Evolutionary conservation across 116 monocot species (phyloP).

Genomic region (Posidonia oceanica): DNA sequence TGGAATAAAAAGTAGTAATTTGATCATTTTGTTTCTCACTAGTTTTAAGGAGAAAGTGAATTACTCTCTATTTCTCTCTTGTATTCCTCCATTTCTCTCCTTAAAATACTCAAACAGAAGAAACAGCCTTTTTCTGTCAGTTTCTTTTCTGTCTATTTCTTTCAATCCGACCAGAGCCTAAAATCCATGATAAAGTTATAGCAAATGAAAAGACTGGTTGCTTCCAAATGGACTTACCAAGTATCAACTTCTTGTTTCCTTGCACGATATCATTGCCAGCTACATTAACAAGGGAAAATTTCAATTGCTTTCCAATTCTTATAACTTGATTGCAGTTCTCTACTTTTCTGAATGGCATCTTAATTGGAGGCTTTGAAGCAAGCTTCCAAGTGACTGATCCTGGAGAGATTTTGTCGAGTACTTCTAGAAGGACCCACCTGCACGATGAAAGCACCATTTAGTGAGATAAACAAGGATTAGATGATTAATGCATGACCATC

Average conservation of each 20-base stretch:
- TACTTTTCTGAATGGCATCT: slow-evolving; percentile 87
- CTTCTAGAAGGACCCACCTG: slow-evolving; percentile 93
- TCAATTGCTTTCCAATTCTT: slow-evolving; percentile 66
- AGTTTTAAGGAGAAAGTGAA: too few species aligned
- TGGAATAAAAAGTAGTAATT: too few species aligned
- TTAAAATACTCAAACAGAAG: too few species aligned
- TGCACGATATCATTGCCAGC: slow-evolving; percentile 85
- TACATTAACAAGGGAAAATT: slow-evolving; percentile 75
- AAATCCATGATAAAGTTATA: too few species aligned
- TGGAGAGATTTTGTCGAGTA: slow-evolving; percentile 80
- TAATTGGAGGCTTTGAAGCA: slow-evolving; percentile 81
- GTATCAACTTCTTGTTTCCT: slow-evolving; percentile 83
- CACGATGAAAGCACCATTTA: not conserved
- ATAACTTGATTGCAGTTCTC: slow-evolving; percentile 94
- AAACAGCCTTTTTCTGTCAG: too few species aligned
- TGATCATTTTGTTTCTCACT: too few species aligned
- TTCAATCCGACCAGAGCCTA: too few species aligned
- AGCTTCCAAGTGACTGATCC: slow-evolving; percentile 83
- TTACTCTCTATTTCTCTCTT: too few species aligned
- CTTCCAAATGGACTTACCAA: slow-evolving; percentile 28
- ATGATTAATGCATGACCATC: not conserved
- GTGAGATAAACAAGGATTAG: not conserved
- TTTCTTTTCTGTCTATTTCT: too few species aligned
- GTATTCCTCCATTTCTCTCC: too few species aligned
- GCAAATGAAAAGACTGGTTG: too few species aligned